phyloP scores from a whole-genome alignment of 805 yeast species.

The Saturnispora saitoi region DNA sequence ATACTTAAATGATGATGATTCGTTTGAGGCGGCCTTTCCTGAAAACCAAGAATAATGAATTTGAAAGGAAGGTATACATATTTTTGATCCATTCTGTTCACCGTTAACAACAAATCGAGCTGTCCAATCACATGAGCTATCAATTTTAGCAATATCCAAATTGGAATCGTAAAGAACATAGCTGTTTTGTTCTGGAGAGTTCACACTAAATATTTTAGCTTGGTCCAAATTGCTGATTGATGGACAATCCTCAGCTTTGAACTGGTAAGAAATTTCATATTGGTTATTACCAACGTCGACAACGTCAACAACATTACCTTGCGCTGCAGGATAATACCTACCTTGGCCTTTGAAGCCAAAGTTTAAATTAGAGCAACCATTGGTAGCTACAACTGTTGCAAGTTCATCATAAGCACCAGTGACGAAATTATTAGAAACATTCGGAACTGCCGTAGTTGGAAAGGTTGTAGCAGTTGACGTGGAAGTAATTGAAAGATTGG shows the following conservation, averaged over 20 bases:
- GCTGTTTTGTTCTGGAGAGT: slow-evolving; percentile 21
- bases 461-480: too few relatives aligned
- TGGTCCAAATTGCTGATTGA: slow-evolving; percentile 19
- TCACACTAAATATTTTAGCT: slow-evolving; percentile 24
- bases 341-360: slow-evolving; percentile 10
- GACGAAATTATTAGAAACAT: slow-evolving; percentile 4
- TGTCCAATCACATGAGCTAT: slow-evolving; percentile 23
- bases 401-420: slow-evolving; percentile 5
- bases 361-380: slow-evolving; percentile 14
- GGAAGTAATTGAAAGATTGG: too few relatives aligned
- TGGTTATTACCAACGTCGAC: slow-evolving; percentile 8
- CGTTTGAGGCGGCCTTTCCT: slow-evolving; percentile 14
- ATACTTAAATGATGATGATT: slow-evolving; percentile 14
- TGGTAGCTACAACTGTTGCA: slow-evolving; percentile 1
- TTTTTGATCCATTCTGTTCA: slow-evolving; percentile 8
- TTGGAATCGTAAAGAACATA: slow-evolving; percentile 22
- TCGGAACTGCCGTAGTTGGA: too few relatives aligned
- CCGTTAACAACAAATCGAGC: slow-evolving; percentile 23
- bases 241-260: slow-evolving; percentile 10
- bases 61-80: slow-evolving; percentile 24
- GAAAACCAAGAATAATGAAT: slow-evolving; percentile 28
- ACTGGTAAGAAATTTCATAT: slow-evolving; percentile 14
- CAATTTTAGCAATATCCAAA: slow-evolving; percentile 15
- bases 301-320: slow-evolving; percentile 12
- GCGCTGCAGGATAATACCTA: slow-evolving; percentile 16